Evolutionary conservation across 768 basidiomycete genomes (phyloP), one percentile per base, ranked within the genome.

Genomic region (Agrocybe praecox): DNA sequence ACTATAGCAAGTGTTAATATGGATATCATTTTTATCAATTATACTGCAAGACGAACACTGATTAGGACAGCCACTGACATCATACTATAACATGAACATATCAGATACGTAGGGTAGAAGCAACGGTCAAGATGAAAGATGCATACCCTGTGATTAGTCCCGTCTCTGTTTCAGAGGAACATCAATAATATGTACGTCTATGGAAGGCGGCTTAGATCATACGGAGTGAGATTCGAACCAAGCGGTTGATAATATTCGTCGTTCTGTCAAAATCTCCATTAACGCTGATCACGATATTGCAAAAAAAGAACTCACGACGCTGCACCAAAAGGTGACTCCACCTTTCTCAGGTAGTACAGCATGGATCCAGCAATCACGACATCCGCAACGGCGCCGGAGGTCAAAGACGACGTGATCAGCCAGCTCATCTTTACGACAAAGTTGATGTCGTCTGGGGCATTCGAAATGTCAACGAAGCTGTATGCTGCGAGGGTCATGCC

Each of bases 201-300:
- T 6, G 34, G 24, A 24, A 33, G 15, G 11, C 22, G n/a, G 4
- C 24, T 34, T n/a, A 34, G 14, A 12, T 48, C 58, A 22, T 46
- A 64, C 63, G 60, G 49, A 64, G 48, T 24, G 60, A 55, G 58
- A 60, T 61, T 11, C 55, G 55, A 24, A 61, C 44, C 23, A 64
- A 58, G 5, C 60, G 57, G 50, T 64, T 61, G 21, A 61, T 52
- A 19, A 57, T 45, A 7, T 46, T 22, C n/a, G 53, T 57, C 12
- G 60, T 61, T 7, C 62, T 9, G 36, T 5, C 4, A 10, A 29
- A 10, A 40, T n/a, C 1, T n/a, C 17, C 12, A 9, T 40, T 12
- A 40, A 34, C 9, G 24, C 42, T 22, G 29, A 2, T 10, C 12
- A 2, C n/a, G 22, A 21, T 8, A 6, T 11, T 40, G 26, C 26